phyloP scores from a whole-genome alignment of 1,284 basidiomycete genomes.

The Coriolopsis trogii region DNA sequence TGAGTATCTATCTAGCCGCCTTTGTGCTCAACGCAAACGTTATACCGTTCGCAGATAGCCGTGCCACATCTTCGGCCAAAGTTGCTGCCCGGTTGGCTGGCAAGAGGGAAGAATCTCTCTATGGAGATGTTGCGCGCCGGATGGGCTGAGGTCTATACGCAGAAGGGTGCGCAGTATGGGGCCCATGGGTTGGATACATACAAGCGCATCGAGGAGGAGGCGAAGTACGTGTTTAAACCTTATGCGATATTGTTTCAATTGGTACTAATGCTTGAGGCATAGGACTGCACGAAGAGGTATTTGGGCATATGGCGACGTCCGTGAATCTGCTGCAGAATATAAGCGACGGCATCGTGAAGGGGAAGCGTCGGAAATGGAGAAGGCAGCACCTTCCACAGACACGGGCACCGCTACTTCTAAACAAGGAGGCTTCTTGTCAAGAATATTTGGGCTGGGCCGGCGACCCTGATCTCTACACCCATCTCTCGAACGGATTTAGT shows the following conservation, averaged over 20 bases:
- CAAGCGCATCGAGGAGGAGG: conserved; percentile 59
- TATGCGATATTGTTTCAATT: not conserved
- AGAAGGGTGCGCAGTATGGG: conserved; percentile 80
- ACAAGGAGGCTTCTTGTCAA: no score
- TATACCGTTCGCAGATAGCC: conserved; percentile 57
- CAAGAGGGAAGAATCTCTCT: conserved; percentile 59
- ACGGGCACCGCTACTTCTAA: no score
- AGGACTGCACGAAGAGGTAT: conserved; percentile 68
- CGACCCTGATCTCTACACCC: no score
- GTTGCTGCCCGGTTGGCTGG: conserved; percentile 50
- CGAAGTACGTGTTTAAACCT: conserved; percentile 56
- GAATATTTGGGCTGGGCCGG: no score
- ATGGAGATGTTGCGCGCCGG: conserved; percentile 81
- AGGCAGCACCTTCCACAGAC: no score
- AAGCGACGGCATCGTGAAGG: conserved; percentile 58
- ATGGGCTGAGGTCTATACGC: conserved; percentile 75
- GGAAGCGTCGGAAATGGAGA: not conserved
- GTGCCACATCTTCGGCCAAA: conserved; percentile 53
- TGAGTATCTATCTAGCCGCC: conserved; percentile 40
- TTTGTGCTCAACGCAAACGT: not conserved
- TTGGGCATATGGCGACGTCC: conserved; percentile 61
- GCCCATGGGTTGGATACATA: conserved; percentile 65
- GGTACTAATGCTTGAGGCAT: not conserved
- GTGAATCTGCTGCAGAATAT: conserved; percentile 79
- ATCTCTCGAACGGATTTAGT: no score